Evolutionary conservation across 73 alveolate genomes (phyloP).

Genomic region (Breviolum minutum): DNA sequence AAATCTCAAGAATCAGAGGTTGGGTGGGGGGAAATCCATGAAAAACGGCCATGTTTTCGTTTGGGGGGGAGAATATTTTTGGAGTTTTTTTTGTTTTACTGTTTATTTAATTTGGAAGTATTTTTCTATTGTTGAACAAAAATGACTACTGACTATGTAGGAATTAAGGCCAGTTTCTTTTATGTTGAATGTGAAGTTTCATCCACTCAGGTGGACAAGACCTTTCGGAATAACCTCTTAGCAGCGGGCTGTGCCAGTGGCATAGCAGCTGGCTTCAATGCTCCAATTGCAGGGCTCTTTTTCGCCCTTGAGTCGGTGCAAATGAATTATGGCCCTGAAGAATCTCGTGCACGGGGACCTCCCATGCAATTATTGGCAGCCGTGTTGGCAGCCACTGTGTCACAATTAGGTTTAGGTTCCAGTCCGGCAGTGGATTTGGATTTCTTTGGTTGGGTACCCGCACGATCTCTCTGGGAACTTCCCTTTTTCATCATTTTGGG

Average conservation of each 20-base stretch:
- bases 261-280: slow-evolving; percentile 84
- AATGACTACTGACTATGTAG: background rate
- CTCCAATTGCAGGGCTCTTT: slow-evolving; percentile 85
- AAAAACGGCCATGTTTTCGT: no score
- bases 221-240: slow-evolving; percentile 58
- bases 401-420: slow-evolving; percentile 74
- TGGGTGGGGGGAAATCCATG: no score
- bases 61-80: no score
- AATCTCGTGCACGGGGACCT: slow-evolving; percentile 33
- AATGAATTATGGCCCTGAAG: slow-evolving; percentile 28
- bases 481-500: slow-evolving; percentile 76
- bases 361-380: slow-evolving; percentile 85
- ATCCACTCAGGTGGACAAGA: background rate
- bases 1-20: background rate
- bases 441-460: slow-evolving; percentile 80
- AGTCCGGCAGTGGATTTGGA: slow-evolving; percentile 91
- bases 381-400: slow-evolving; percentile 71
- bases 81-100: no score
- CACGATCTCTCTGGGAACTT: slow-evolving; percentile 82
- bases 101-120: no score
- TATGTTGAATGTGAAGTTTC: no score
- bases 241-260: slow-evolving; percentile 94
- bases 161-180: background rate
- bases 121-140: no score
- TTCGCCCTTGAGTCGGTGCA: slow-evolving; percentile 58